Evolutionary conservation across 2,329 filamentous ascomycete species (phyloP).

Genomic region (Endothia cerciana): DNA sequence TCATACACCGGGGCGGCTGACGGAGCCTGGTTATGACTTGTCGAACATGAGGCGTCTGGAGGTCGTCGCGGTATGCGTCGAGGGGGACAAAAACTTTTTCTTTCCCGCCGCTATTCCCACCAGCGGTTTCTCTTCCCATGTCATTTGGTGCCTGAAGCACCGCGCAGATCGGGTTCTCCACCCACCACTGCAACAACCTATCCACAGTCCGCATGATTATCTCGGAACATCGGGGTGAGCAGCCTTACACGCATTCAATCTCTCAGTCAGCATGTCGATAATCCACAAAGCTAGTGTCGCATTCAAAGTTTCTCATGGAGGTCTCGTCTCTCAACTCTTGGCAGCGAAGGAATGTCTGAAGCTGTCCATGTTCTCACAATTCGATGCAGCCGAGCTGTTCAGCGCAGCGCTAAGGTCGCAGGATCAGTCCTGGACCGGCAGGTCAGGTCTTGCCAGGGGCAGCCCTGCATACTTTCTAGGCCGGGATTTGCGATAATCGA

Average conservation of each 20-base stretch:
- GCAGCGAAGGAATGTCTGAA: background rate
- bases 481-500: conserved; percentile 4
- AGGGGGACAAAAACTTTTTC: background rate
- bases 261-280: background rate
- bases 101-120: background rate
- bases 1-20: conserved; percentile 5
- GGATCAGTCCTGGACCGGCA: conserved; percentile 23
- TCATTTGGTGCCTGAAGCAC: conserved; percentile 9
- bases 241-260: background rate
- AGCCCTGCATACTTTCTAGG: background rate
- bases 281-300: background rate
- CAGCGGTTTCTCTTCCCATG: background rate
- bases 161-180: background rate
- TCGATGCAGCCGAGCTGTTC: background rate
- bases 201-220: background rate
- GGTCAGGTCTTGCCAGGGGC: background rate
- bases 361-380: background rate
- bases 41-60: background rate
- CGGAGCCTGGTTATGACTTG: background rate
- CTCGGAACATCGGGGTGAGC: background rate
- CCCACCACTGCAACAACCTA: background rate
- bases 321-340: background rate
- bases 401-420: background rate
- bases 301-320: background rate
- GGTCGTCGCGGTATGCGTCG: background rate